phyloP scores from a whole-genome alignment of 805 yeast genomes.

The Spencermartinsiella europaea region DNA sequence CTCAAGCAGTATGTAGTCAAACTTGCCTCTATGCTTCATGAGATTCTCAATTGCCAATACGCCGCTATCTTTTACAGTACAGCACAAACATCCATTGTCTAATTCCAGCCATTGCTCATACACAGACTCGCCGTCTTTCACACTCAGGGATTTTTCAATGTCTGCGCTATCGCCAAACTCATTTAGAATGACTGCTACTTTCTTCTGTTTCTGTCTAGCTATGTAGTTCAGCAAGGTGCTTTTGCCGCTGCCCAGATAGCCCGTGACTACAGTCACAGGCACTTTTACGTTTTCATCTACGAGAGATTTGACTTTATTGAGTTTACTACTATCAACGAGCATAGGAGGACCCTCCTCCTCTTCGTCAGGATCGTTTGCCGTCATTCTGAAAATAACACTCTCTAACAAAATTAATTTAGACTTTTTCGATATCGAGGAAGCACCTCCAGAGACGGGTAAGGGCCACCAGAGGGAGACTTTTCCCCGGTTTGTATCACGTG shows the following conservation, averaged over 20 bases:
- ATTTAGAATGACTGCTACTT: conserved; percentile 84
- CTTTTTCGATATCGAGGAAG: too few relatives aligned
- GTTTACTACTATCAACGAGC: conserved; percentile 18
- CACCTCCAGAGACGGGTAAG: too few relatives aligned
- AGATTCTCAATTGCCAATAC: conserved; percentile 89
- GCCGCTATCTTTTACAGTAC: conserved; percentile 93
- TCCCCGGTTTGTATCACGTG: too few relatives aligned
- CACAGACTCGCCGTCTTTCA: conserved; percentile 47
- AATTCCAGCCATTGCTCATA: conserved; percentile 94
- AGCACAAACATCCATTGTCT: conserved; percentile 95
- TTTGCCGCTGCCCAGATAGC: conserved; percentile 93
- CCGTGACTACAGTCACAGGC: conserved; percentile 91
- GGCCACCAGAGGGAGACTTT: too few relatives aligned
- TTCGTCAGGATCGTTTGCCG: too few relatives aligned
- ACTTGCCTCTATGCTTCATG: conserved; percentile 62
- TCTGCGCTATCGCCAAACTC: conserved; percentile 85
- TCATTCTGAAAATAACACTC: too few relatives aligned
- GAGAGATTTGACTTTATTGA: background rate
- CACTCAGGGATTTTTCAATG: conserved; percentile 80
- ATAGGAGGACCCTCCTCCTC: conserved; percentile 26
- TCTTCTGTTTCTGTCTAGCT: conserved; percentile 57
- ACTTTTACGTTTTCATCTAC: conserved; percentile 40
- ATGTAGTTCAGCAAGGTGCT: conserved; percentile 76
- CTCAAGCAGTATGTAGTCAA: conserved; percentile 88
- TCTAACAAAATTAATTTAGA: too few relatives aligned